Conservation (phyloP, 768 basidiomycete genomes). For the Piloderma croceum region DNA sequence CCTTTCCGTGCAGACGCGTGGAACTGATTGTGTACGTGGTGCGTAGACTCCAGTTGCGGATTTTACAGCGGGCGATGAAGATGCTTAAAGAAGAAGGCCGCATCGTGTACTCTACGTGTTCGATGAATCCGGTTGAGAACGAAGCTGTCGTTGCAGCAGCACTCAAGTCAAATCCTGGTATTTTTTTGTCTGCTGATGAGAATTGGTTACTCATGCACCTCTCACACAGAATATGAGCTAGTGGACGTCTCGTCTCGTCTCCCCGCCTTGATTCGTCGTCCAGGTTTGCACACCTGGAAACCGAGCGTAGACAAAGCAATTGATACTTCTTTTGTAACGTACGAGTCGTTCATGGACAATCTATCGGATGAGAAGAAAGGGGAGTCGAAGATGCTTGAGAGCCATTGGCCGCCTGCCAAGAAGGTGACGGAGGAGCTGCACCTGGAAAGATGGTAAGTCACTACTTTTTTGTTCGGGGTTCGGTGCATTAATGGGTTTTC, state of each 20-base stretch:
- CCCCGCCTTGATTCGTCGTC: slow-evolving; percentile 65
- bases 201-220: background rate
- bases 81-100: slow-evolving; percentile 76
- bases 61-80: slow-evolving; percentile 88
- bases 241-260: slow-evolving; percentile 72
- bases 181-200: slow-evolving; percentile 9
- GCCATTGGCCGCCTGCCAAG: slow-evolving; percentile 79
- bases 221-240: slow-evolving; percentile 63
- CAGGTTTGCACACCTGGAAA: slow-evolving; percentile 75
- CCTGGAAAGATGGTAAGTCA: slow-evolving; percentile 66
- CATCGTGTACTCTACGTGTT: slow-evolving; percentile 97
- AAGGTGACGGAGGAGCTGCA: slow-evolving; percentile 50
- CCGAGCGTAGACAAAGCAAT: slow-evolving; percentile 58
- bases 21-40: slow-evolving; percentile 1
- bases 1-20: no score
- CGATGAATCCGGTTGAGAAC: slow-evolving; percentile 94
- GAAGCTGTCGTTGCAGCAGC: slow-evolving; percentile 92
- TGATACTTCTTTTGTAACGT: slow-evolving; percentile 49
- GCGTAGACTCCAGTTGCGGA: slow-evolving; percentile 81
- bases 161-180: slow-evolving; percentile 65
- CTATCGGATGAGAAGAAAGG: slow-evolving; percentile 26
- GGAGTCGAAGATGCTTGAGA: slow-evolving; percentile 58
- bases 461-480: background rate
- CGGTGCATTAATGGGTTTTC: no score
- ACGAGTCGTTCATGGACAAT: slow-evolving; percentile 45